These are phyloP conservation scores for Podaxis sp. DNA, from an alignment of 768 basidiomycete species.

Conservation along the genomic window DNA sequence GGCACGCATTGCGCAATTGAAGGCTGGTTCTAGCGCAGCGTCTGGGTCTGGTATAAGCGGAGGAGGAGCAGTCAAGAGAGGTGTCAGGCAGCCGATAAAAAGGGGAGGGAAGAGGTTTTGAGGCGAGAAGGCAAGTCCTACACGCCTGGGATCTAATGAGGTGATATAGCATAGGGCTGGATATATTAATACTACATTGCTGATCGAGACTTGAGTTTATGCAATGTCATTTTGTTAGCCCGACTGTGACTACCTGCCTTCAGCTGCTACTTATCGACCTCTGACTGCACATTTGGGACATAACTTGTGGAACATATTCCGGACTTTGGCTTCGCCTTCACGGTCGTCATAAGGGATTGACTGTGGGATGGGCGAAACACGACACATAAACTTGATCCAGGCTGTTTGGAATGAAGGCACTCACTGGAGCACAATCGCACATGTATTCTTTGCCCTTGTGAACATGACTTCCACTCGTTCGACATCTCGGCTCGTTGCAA, in stretches of 20 bases:
- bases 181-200: neutral
- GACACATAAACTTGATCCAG: neutral
- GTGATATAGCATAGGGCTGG: neutral
- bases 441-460: constrained; percentile 37
- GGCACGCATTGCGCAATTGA: constrained; percentile 40
- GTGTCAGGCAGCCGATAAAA: constrained; percentile 72
- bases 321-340: constrained; percentile 52
- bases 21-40: constrained; percentile 32
- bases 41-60: constrained; percentile 22
- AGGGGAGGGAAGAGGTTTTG: constrained; percentile 76
- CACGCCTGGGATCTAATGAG: neutral
- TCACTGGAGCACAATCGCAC: constrained; percentile 14
- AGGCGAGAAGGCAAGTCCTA: constrained; percentile 13
- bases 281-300: constrained; percentile 53
- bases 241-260: neutral
- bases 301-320: constrained; percentile 64
- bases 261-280: neutral
- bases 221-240: too few species aligned
- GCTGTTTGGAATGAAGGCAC: neutral
- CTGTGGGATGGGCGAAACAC: neutral
- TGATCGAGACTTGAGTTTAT: neutral
- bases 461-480: constrained; percentile 54
- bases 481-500: constrained; percentile 52
- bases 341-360: constrained; percentile 24
- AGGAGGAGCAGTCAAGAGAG: constrained; percentile 40